phyloP scores from a whole-genome alignment of 345 rosid genomes.

The Geranium brycei region DNA sequence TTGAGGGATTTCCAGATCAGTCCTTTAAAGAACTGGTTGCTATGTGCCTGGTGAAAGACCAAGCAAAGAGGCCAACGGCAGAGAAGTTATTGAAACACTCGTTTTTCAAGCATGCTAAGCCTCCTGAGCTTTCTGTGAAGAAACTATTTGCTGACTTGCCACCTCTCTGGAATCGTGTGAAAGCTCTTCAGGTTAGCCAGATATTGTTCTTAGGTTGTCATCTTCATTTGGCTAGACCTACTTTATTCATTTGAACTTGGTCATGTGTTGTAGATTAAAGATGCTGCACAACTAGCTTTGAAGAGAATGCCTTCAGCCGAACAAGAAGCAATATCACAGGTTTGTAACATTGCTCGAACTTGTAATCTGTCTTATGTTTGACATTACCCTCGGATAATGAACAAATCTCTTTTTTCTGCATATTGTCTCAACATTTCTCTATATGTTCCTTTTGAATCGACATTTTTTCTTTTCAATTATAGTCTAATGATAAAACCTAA shows the following conservation, averaged over 20 bases:
- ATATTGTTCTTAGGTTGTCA: conserved; percentile 6
- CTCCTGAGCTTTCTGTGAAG: conserved; percentile 80
- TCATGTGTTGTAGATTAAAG: conserved; percentile 57
- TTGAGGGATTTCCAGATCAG: conserved; percentile 84
- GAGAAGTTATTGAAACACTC: conserved; percentile 85
- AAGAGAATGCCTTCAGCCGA: conserved; percentile 96
- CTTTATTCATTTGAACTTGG: conserved; percentile 11
- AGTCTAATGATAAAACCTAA: too few species aligned
- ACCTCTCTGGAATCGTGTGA: conserved; percentile 85
- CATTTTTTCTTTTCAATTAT: neutral
- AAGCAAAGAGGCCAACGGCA: conserved; percentile 91
- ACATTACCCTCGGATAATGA: neutral
- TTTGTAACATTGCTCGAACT: conserved; percentile 14
- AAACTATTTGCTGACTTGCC: conserved; percentile 66
- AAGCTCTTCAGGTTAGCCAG: conserved; percentile 71
- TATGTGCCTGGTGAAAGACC: conserved; percentile 99
- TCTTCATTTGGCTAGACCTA: conserved; percentile 9
- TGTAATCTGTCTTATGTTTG: neutral
- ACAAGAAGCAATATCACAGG: conserved; percentile 93
- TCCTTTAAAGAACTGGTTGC: conserved; percentile 99
- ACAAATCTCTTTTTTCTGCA: neutral
- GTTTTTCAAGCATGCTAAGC: conserved; percentile 82
- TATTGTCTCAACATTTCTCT: too few species aligned
- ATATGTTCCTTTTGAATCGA: too few species aligned
- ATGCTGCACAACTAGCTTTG: conserved; percentile 83